Evolutionary conservation across 164 flowering plant species (phyloP).

Genomic region (Annona cherimola): DNA sequence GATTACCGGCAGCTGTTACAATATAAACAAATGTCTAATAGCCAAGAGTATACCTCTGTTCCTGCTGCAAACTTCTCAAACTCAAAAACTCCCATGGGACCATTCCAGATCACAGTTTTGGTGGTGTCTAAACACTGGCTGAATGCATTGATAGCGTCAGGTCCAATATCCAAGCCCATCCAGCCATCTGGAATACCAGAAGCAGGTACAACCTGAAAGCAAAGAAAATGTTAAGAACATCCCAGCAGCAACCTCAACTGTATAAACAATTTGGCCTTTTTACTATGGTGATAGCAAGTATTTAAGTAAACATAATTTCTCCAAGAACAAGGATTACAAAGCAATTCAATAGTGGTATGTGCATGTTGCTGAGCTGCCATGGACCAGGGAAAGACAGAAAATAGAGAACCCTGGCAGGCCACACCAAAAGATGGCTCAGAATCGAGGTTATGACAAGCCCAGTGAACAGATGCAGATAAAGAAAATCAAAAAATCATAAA

Average conservation of each 20-base stretch:
- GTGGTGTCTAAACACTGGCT: constrained; percentile 63
- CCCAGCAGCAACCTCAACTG: neutral
- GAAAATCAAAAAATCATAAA: too few relatives aligned
- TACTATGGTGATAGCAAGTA: too few relatives aligned
- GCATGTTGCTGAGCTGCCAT: too few relatives aligned
- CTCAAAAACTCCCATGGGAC: constrained; percentile 87
- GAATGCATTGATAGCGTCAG: constrained; percentile 70
- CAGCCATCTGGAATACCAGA: constrained; percentile 77
- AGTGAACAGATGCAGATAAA: too few relatives aligned
- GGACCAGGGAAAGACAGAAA: too few relatives aligned
- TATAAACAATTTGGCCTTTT: too few relatives aligned
- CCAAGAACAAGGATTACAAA: too few relatives aligned
- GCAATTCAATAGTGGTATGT: too few relatives aligned
- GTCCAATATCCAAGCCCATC: constrained; percentile 94
- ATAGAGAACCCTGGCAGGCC: too few relatives aligned
- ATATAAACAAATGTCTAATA: neutral
- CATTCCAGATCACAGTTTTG: constrained; percentile 82
- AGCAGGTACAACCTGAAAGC: constrained; percentile 60
- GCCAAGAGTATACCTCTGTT: constrained; percentile 50
- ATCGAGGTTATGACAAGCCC: too few relatives aligned
- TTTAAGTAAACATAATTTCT: too few relatives aligned
- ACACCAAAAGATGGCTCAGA: too few relatives aligned
- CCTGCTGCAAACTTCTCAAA: constrained; percentile 73
- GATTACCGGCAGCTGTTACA: neutral
- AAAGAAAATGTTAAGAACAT: neutral